Evolutionary conservation across 1,139 yeast species (phyloP).

Genomic region (Suhomyces bokatorum): DNA sequence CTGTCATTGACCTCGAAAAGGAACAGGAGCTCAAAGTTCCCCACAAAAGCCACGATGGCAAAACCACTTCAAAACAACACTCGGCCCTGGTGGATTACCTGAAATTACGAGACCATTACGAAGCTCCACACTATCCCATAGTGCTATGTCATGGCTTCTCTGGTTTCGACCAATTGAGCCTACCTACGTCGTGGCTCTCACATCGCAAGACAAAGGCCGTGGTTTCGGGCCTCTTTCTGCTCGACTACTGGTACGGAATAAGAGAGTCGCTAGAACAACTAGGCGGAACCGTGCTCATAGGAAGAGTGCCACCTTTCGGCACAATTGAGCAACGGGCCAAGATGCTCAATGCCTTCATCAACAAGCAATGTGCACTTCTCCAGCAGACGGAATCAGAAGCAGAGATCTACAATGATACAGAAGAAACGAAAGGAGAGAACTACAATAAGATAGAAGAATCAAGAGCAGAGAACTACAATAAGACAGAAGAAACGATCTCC

Average conservation of each 20-base stretch:
- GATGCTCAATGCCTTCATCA: constrained; percentile 55
- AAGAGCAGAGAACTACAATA: no score
- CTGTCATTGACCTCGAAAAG: constrained; percentile 1
- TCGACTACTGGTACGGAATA: constrained; percentile 85
- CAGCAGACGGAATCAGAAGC: constrained; percentile 28
- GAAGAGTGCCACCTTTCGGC: constrained; percentile 83
- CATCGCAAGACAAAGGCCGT: constrained; percentile 8
- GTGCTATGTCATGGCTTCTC: constrained; percentile 83
- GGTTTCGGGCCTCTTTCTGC: constrained; percentile 6
- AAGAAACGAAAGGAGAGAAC: no score
- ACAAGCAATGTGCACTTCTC: constrained; percentile 38
- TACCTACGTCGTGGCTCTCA: constrained; percentile 35
- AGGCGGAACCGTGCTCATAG: constrained; percentile 71
- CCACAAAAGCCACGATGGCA: background rate
- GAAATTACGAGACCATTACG: constrained; percentile 19
- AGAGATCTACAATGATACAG: constrained; percentile 37
- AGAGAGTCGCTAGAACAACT: constrained; percentile 55
- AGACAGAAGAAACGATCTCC: no score
- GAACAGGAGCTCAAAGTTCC: constrained; percentile 8
- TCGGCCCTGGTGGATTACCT: constrained; percentile 1
- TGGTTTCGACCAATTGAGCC: constrained; percentile 66
- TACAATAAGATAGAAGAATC: no score
- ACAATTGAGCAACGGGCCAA: constrained; percentile 68
- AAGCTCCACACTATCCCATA: constrained; percentile 56
- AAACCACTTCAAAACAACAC: background rate